Evolutionary conservation across 176 grass and related monocot genomes (phyloP), one percentile per base, ranked within the genome.

Genomic region (Leersia perrieri): DNA sequence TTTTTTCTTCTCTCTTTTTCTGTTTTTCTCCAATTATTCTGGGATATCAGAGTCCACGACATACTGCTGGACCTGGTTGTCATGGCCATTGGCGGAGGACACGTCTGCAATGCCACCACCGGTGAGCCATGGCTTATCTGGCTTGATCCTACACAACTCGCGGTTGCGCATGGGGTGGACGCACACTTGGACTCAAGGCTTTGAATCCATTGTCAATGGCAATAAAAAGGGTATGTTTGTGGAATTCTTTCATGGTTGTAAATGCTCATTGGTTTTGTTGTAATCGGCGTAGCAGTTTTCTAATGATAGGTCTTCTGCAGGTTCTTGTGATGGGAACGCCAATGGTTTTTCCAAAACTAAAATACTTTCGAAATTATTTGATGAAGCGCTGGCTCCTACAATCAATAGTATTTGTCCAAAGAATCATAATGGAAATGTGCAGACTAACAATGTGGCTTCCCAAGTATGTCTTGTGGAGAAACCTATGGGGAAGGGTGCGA

Each of bases 181-280:
- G n/a, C n/a, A n/a, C n/a, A n/a, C n/a, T n/a, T n/a, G n/a, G n/a
- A n/a, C 69, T 70, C 72, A 71, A 8, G 68, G 74, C 32, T 74
- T 78, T 32, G 9, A 64, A 30, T 60, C 81, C 23, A 80, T 49
- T 22, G 32, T 63, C 38, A 80, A 86, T 71, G 65, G 33, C n/a
- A n/a, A n/a, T n/a, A n/a, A n/a, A 27, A 28, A 69, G 34, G 73
- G 70, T 80, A 82, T 63, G 44, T 55, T 16, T 55, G 39, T 9
- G 51, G 70, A 76, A 70, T 7, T 34, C 47, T 71, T 30, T 34
- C 16, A 45, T 22, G 27, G 15, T 13, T 77, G 28, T 10, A 66
- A 57, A 63, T 58, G 27, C 36, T 39, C 31, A 63, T 68, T 62
- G 47, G 22, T 60, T 70, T 4, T 68, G 51, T 27, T 73, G 39